Evolutionary conservation across 169 alveolate species (phyloP).

Genomic region (Cryptosporidium muris): DNA sequence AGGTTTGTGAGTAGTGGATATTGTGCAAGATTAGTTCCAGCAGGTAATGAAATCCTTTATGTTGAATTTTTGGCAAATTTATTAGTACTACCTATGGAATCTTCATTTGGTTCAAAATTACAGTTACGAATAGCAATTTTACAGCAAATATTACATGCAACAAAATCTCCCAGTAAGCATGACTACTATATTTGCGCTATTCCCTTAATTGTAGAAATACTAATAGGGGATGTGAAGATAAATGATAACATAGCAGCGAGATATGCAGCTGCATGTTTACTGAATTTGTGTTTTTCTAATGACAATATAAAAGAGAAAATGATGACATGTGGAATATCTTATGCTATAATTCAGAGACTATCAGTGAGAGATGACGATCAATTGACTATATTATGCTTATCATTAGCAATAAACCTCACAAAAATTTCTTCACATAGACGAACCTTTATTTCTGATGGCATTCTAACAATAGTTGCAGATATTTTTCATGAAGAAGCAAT

Average conservation of each 20-base stretch:
- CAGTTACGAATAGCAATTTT: conserved; percentile 52
- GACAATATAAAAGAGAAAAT: conserved; percentile 26
- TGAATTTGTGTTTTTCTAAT: conserved; percentile 43
- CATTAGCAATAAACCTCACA: conserved; percentile 30
- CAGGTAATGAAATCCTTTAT: conserved; percentile 46
- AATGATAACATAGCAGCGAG: conserved; percentile 30
- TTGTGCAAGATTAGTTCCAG: conserved; percentile 65
- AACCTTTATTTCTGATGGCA: conserved; percentile 43
- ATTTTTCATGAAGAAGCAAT: conserved; percentile 31
- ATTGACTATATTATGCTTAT: conserved; percentile 50
- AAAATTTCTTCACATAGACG: conserved; percentile 49
- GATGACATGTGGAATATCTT: conserved; percentile 34
- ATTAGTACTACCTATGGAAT: conserved; percentile 18
- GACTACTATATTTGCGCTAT: conserved; percentile 49
- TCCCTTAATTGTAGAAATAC: conserved; percentile 51
- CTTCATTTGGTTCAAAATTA: conserved; percentile 50
- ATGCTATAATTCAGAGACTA: conserved; percentile 11
- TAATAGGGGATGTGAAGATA: conserved; percentile 19
- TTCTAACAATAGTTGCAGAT: conserved; percentile 34
- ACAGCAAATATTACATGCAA: conserved; percentile 60
- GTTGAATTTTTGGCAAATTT: conserved; percentile 55
- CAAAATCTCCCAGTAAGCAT: conserved; percentile 18
- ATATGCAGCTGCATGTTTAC: conserved; percentile 50
- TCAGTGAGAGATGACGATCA: conserved; percentile 55
- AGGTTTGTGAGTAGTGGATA: conserved; percentile 64